Base-by-base conservation (phyloP, 1,139 yeast species). In the Candida sp. region DNA sequence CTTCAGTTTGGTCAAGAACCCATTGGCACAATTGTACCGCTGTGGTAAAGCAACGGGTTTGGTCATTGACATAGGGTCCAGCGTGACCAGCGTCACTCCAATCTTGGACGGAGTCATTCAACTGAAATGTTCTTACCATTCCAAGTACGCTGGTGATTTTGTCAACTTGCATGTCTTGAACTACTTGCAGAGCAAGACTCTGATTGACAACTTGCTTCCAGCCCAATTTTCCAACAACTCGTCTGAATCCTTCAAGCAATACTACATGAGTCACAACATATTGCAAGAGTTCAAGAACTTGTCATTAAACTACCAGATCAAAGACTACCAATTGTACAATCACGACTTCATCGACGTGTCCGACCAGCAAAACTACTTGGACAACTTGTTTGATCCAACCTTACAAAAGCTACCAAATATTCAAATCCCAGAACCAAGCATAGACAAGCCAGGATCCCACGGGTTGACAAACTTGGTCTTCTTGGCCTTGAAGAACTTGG, bases 101-200 rank as follows among this genome's bases (percentile, higher is more conserved):
- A 78, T 88, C 32, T 73, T 84, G 55, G 92, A 88, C 61, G 96
- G 94, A 28, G 80, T 81, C 17, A 80, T 88, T 49, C 80, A 86
- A 50, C 72, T 76, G 54, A 86, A 85, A 61, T 85, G 88, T 46
- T 74, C 84, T 7, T 72, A 77, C 54, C 85, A 80, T 65, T 79
- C 87, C 12, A 82, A 80, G 59, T 86, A 77, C 63, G 92, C 87
- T 7, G 94, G 94, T 7, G 88, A 87, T 62, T 88, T 83, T 66
- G 66, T 84, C 51, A 86, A 84, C 63, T 73, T 83, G 51, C 86
- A 85, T 62, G 68, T 75, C 1, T 63, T 78, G 57, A 67, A 78
- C 62, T 75, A 66, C 54, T 70, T 80, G 42, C 69, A 65, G 47
- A 56, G 63, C 5, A 64, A 70, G 49, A 67, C 69, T 9, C 65